Evolutionary conservation across 202 grass and related monocot genomes (phyloP).

Genomic region (Panicum virgatum): DNA sequence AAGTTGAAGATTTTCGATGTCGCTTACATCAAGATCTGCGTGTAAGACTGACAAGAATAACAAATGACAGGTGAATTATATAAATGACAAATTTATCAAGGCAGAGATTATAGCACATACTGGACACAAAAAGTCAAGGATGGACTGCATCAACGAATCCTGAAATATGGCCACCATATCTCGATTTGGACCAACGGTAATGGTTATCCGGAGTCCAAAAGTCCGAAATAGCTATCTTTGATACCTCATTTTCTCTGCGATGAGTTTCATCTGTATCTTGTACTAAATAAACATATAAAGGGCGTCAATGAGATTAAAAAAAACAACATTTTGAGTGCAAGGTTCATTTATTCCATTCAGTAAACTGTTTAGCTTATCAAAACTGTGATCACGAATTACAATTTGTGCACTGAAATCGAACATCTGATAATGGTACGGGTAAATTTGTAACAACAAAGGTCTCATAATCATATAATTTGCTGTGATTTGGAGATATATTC

Average conservation of each 20-base stretch:
- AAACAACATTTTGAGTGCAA: background rate
- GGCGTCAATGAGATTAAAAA: slow-evolving; percentile 9
- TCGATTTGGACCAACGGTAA: slow-evolving; percentile 84
- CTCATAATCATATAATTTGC: background rate
- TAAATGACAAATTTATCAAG: background rate
- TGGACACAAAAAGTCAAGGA: slow-evolving; percentile 63
- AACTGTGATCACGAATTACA: background rate
- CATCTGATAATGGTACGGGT: background rate
- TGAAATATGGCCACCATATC: slow-evolving; percentile 69
- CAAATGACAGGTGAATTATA: slow-evolving; percentile 5
- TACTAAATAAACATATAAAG: slow-evolving; percentile 55
- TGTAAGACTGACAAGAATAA: slow-evolving; percentile 36
- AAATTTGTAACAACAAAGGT: background rate
- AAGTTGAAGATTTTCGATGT: slow-evolving; percentile 57
- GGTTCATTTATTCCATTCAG: background rate
- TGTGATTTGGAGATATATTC: background rate
- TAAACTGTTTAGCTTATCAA: background rate
- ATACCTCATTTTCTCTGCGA: slow-evolving; percentile 57
- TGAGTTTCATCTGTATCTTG: slow-evolving; percentile 78
- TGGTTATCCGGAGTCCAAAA: slow-evolving; percentile 95
- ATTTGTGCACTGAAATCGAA: background rate
- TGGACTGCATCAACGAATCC: slow-evolving; percentile 58
- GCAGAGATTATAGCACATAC: slow-evolving; percentile 52
- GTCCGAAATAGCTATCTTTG: slow-evolving; percentile 59
- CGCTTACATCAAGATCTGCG: slow-evolving; percentile 72